These are phyloP conservation scores for Benincasa hispida DNA, from an alignment of 306 rosid species.

Conservation along the genomic window DNA sequence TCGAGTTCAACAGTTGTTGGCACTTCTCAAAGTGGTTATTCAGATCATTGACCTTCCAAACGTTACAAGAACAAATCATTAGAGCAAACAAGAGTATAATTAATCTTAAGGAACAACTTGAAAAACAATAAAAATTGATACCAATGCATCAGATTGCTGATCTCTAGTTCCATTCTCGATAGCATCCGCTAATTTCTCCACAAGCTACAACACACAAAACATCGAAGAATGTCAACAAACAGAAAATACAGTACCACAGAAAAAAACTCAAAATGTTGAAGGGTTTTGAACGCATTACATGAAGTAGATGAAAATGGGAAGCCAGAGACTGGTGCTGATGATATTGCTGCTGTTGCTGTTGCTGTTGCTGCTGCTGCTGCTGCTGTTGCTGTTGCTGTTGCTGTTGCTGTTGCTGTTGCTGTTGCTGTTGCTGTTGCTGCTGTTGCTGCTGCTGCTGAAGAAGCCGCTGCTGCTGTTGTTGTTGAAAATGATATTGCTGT, in stretches of 20 bases:
- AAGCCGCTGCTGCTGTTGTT: background rate
- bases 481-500: conserved; percentile 22
- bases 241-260: background rate
- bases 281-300: conserved; percentile 19
- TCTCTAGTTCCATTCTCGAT: conserved; percentile 66
- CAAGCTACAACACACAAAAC: conserved; percentile 29
- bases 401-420: conserved; percentile 17
- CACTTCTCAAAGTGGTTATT: conserved; percentile 82
- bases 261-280: background rate
- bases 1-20: conserved; percentile 76
- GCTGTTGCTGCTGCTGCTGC: background rate
- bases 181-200: conserved; percentile 76
- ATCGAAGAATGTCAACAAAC: background rate
- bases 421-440: conserved; percentile 8
- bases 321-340: conserved; percentile 80
- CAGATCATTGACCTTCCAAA: conserved; percentile 55
- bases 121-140: conserved; percentile 5
- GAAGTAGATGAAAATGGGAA: conserved; percentile 73
- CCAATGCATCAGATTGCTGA: conserved; percentile 81
- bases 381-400: conserved; percentile 2
- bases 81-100: background rate
- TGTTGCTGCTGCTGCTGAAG: background rate
- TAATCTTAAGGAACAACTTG: background rate
- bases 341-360: conserved; percentile 20
- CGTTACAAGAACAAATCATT: background rate